Evolutionary conservation across 768 basidiomycete species (phyloP), one percentile per base, ranked within the genome.

Genomic region (Chalciporus piperatus): DNA sequence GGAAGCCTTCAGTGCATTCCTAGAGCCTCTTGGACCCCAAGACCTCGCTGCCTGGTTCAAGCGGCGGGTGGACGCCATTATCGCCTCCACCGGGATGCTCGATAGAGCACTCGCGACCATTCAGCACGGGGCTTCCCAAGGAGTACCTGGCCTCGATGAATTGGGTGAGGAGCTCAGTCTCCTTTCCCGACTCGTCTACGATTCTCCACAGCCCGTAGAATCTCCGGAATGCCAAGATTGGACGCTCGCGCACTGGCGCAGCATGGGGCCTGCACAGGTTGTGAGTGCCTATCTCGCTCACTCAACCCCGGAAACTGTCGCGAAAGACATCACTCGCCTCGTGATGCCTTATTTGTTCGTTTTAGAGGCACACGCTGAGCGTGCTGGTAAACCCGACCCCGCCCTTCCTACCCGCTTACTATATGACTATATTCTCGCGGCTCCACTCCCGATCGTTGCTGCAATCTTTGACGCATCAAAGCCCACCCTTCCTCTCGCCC

Each of bases 281-380:
- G 74, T 98, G 48, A 70, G 71, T 10, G 87, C 88, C 37, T 98
- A 96, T 67, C 80, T 97, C 10, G 70, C 79, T 4, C 71, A 85
- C 65, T 89, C 94, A 5, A 82, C 82, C 2, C 74, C 87, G 4
- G 74, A 78, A 2, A 80, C 80, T 16, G 62, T 98, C 17, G 77
- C 84, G 2, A 66, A 68, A 40, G 86, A 93, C 59, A 83, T 98
- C 38, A 72, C 77, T 20, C 79, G 77, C 27, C 83, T 97, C 32
- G 90, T 96, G 32, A 77, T 93, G 69, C 96, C 96, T 3, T 99
- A 97, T 66, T 80, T 98, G 0, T 95, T 87, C 59, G 92, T 98
- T 20, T 76, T 98, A 25, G 94, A 98, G 68, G 79, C 92, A 19
- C 85, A 88, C 19, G 82, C 85, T 41, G 95, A 98, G 70, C 86